phyloP scores from a whole-genome alignment of 768 basidiomycete genomes.

The Cyathus striatus region DNA sequence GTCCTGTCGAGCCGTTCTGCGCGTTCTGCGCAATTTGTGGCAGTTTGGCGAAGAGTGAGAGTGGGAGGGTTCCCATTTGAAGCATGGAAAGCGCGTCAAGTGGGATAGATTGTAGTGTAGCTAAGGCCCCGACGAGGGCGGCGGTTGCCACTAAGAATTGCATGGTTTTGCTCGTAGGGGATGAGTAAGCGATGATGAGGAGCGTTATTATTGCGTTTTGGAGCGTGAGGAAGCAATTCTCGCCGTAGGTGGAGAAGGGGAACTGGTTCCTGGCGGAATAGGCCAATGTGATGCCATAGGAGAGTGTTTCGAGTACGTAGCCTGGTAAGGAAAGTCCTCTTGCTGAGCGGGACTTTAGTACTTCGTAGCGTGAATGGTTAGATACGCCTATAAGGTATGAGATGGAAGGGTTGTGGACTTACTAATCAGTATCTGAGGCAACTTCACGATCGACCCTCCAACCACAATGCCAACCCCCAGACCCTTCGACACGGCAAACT shows the following conservation, averaged over 20 bases:
- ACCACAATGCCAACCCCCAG: constrained; percentile 81
- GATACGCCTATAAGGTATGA: not conserved
- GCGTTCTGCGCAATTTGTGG: constrained; percentile 90
- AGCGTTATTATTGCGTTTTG: constrained; percentile 88
- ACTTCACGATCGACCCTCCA: constrained; percentile 84
- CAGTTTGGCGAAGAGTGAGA: constrained; percentile 88
- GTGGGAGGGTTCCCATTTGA: constrained; percentile 83
- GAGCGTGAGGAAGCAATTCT: constrained; percentile 89
- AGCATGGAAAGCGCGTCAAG: constrained; percentile 53
- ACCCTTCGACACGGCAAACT: constrained; percentile 79
- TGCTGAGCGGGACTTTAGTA: constrained; percentile 69
- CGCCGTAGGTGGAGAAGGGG: constrained; percentile 97
- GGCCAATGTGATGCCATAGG: constrained; percentile 84
- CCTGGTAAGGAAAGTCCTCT: constrained; percentile 83
- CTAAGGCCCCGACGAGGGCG: constrained; percentile 18
- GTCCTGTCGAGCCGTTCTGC: constrained; percentile 75
- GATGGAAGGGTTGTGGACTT: constrained; percentile 22
- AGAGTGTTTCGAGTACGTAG: constrained; percentile 85
- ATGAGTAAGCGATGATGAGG: constrained; percentile 71
- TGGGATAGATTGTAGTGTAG: constrained; percentile 45
- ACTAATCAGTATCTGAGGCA: constrained; percentile 90
- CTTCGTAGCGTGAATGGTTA: constrained; percentile 27
- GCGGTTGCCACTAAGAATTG: constrained; percentile 25
- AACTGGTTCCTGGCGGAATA: constrained; percentile 85
- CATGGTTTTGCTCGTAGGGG: constrained; percentile 25